phyloP scores from a whole-genome alignment of 352 stramenopile genomes.

The Albugo candida region DNA sequence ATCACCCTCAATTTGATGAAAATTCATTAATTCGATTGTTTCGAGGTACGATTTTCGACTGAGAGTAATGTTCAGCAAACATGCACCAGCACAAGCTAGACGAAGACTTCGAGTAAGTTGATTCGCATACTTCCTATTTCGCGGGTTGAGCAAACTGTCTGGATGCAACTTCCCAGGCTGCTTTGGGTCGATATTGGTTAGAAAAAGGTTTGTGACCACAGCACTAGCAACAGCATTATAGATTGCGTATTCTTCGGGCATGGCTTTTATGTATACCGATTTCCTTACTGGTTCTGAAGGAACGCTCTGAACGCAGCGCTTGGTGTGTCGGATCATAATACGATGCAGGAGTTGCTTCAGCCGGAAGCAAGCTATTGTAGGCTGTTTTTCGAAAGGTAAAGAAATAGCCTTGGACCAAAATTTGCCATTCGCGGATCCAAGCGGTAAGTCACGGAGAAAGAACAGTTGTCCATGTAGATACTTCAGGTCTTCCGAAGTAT shows the following conservation, averaged over 20 bases:
- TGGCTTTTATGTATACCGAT: constrained; percentile 39
- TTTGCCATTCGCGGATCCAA: constrained; percentile 50
- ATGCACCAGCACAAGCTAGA: constrained; percentile 29
- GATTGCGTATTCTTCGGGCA: constrained; percentile 34
- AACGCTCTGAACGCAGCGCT: constrained; percentile 67
- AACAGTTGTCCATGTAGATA: constrained; percentile 82
- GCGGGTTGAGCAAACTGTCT: constrained; percentile 60
- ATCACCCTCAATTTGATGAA: constrained; percentile 20
- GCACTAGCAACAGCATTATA: constrained; percentile 51
- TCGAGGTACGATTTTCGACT: constrained; percentile 22
- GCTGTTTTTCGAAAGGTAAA: constrained; percentile 41
- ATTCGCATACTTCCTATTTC: constrained; percentile 35
- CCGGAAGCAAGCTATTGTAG: constrained; percentile 34
- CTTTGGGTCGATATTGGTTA: constrained; percentile 53
- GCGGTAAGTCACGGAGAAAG: constrained; percentile 81
- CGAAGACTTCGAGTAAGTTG: constrained; percentile 42
- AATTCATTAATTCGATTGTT: constrained; percentile 35
- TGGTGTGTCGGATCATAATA: constrained; percentile 92
- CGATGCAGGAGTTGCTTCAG: constrained; percentile 69
- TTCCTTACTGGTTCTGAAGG: constrained; percentile 26
- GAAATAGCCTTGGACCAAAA: constrained; percentile 63
- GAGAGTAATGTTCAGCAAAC: constrained; percentile 22
- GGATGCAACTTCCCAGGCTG: constrained; percentile 29
- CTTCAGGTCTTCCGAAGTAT: constrained; percentile 63
- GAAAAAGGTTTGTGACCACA: constrained; percentile 48